Base-by-base conservation (phyloP, 345 rosid genomes). In the Schrenkiella parvula region DNA sequence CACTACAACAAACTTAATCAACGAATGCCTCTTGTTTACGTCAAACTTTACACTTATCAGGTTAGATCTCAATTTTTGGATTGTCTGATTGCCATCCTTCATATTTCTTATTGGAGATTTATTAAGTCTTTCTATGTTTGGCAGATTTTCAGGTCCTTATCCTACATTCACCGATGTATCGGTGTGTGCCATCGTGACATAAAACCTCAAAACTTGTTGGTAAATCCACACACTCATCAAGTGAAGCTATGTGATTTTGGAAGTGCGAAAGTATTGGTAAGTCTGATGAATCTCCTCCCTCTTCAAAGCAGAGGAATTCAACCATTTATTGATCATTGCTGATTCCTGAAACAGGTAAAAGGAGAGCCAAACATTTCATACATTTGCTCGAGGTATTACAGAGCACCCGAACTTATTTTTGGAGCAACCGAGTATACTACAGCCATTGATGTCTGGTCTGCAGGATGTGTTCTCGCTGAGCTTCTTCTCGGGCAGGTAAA, bases 361-460 rank as follows among this genome's bases (percentile, higher is more conserved):
- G 98, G 98, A 67, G 98, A 93, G 63, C 97, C 97, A 22, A 93
- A 93, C 76, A 91, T 90, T 72, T 89, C 96, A 48, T 93, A 93
- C 79, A 93, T 91, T 57, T 90, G 97, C 78, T 95, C 99, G n/a
- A 82, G 99, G 64, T 95, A 95, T 85, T 91, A 95, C 77, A 84
- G 99, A 62, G 99, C 99, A 58, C 99, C 99, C 12, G 99, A 95
- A 80, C 89, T 95, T 66, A 95, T 95, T 46, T 95, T 95, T 70
- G 99, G 99, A 19, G 98, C 99, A 6, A 95, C 97, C 0, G 96
- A 91, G 82, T 95, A 95, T 79, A 89, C 97, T 61, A 79, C 98
- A 19, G 96, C 99, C 39, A 91, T 95, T 73, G 99, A 95, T 74
- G 88, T 95, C 80, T 95, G 97, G 99, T 95, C 99, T 41, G 96